Base-by-base conservation (phyloP, 2,329 filamentous ascomycete species). In the Didymella lethalis region DNA sequence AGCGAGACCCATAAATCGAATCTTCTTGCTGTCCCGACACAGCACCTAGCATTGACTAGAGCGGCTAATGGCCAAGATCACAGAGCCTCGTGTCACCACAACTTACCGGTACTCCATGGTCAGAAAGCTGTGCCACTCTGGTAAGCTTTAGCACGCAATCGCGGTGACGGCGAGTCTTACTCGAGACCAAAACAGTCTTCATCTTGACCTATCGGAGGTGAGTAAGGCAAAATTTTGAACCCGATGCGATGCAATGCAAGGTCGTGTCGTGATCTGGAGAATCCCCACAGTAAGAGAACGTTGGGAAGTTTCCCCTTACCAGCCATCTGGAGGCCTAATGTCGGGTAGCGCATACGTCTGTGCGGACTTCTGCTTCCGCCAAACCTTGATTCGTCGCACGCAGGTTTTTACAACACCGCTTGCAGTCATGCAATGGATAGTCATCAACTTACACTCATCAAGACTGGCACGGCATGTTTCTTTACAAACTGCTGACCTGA, bases 41-140 rank as follows among this genome's bases (percentile, higher is more conserved):
- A 52, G 20, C 29, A 25, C 26, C 32, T 8, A 32, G 12, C 18
- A 4, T 40, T 47, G 32, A 29, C 51, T 54, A 25, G 38, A 29
- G 41, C 25, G 40, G 43, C 16, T 41, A 23, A 16, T 23, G 23
- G 34, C 51, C 51, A 48, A 54, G 44, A 48, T 20, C 18, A 28
- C 18, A 48, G 44, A 36, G 32, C 32, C 32, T 36, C 32, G n/a
- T 36, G 32, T n/a, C 16, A 4, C 32, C 32, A 36, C 32, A 36
- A 36, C 32, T 36, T 18, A 36, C 20, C 20, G 20, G 20, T 23
- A 23, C 32, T n/a, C 4, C 16, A 36, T n/a, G 32, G 32, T n/a
- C 16, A 14, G 2, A 18, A 36, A 36, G 7, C 7, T 36, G 32
- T n/a, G 32, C 32, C 16, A 16, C 16, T 36, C 16, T 8, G 7